Evolutionary conservation across 2,329 filamentous ascomycete genomes (phyloP), one percentile per base, ranked within the genome.

Genomic region (Colletotrichum tabaci): DNA sequence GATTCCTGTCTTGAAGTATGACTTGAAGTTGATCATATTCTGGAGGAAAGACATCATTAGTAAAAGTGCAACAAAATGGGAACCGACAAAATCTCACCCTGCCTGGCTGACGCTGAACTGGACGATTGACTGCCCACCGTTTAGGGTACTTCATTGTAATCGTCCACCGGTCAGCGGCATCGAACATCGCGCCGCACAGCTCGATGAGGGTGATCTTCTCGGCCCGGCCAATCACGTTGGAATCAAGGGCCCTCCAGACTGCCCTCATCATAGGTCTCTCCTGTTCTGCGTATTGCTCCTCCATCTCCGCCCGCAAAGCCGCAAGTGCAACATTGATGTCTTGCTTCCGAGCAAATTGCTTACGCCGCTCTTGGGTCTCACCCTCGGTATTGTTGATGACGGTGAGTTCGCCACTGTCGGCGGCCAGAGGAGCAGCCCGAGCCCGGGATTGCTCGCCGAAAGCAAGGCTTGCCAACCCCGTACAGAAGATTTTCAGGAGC

Each of bases 261-360:
- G 84, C 83, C 12, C 78, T 82, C 65, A 81, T 82, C 66, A 84
- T 81, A 53, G 83, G 80, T 38, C 79, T 74, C 65, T 83, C 79
- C 23, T 84, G 80, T 4, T 77, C 77, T 4, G 74, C 76, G 60
- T 83, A 85, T 0, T 80, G 83, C 72, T 83, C 81, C 12, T 84
- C 81, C 82, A 86, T 84, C 74, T 85, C 84, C 72, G 79, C 82
- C 56, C 81, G 80, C 65, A 86, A 66, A 12, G 84, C 84, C 66
- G 79, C 82, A 23, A 86, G 78, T 46, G 92, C 87, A 52, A 88
- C 85, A 61, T 88, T 86, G 26, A 90, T 82, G 77, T 94, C 91
- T 76, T 89, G 87, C 74, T 90, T 90, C 74, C 89, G 89, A 69
- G 89, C 88, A 79, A 91, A 91, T 84, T 90, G 88, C 66, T 87